Percentiles rank a stretch among this genome's conserved stretches.
These are phyloP conservation scores for Penicillium robsamsonii DNA, from an alignment of 495 filamentous ascomycete species.

Conservation along the genomic window DNA sequence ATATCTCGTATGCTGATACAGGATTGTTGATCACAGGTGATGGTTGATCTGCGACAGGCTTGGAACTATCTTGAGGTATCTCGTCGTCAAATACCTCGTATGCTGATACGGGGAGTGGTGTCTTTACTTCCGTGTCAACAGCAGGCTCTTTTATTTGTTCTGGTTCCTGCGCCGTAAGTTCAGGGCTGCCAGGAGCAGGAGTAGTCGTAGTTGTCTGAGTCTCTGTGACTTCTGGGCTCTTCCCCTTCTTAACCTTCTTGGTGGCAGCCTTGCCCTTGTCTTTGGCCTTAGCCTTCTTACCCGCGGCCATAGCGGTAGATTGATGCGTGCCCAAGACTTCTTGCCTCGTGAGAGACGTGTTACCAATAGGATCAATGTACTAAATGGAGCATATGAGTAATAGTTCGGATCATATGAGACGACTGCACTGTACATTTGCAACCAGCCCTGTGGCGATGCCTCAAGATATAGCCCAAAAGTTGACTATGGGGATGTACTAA, in stretches of 20 bases:
- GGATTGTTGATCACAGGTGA: neutral
- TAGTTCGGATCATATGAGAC: constrained; percentile 33
- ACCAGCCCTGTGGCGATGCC: constrained; percentile 29
- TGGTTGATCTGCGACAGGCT: neutral
- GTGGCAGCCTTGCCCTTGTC: constrained; percentile 34
- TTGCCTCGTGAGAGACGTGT: constrained; percentile 36
- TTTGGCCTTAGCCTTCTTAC: constrained; percentile 40
- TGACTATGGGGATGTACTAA: constrained; percentile 13
- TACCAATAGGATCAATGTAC: constrained; percentile 38
- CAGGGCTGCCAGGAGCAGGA: constrained; percentile 27
- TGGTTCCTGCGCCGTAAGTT: constrained; percentile 23
- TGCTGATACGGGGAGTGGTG: constrained; percentile 14
- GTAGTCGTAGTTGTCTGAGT: constrained; percentile 31
- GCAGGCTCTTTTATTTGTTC: constrained; percentile 23
- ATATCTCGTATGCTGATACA: neutral
- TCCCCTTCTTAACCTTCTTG: constrained; percentile 45
- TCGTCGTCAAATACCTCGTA: constrained; percentile 9
- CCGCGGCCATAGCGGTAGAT: constrained; percentile 32
- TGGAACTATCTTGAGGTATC: neutral
- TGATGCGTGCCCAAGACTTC: constrained; percentile 39
- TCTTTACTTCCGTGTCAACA: constrained; percentile 25
- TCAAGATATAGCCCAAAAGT: constrained; percentile 41
- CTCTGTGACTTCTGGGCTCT: constrained; percentile 36
- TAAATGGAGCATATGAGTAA: constrained; percentile 31
- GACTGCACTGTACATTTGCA: constrained; percentile 39